Conservation (phyloP, 164 flowering plant species). For the Macadamia integrifolia region DNA sequence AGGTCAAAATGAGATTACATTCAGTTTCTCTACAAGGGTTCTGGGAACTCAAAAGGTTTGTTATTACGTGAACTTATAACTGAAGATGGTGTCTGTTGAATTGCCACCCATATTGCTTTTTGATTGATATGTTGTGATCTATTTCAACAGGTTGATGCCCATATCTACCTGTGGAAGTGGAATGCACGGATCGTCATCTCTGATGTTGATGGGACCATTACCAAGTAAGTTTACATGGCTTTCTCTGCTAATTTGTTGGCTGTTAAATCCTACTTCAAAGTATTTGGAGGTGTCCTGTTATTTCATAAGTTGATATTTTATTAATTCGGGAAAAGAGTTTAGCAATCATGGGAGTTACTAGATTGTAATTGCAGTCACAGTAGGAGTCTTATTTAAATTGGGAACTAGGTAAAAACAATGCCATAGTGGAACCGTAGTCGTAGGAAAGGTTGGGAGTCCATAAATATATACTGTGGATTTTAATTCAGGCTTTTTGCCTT, state of each 20-base stretch:
- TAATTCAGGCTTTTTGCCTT: no score
- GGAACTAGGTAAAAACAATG: no score
- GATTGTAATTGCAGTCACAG: no score
- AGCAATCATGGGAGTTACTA: no score
- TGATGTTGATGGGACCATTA: slow-evolving; percentile 98
- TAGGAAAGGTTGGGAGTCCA: no score
- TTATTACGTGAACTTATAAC: slow-evolving; percentile 1
- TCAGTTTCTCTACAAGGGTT: slow-evolving; percentile 80
- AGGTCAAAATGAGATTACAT: slow-evolving; percentile 83
- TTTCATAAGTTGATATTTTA: no score
- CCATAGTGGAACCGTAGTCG: no score
- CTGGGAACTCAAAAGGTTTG: slow-evolving; percentile 81
- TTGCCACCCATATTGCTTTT: slow-evolving; percentile 5
- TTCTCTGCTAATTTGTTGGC: not conserved
- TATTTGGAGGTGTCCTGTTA: no score
- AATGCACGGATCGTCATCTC: slow-evolving; percentile 88
- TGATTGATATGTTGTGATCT: not conserved
- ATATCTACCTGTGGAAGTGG: slow-evolving; percentile 97
- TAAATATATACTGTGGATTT: no score
- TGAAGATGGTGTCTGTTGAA: slow-evolving; percentile 3
- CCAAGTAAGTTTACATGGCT: slow-evolving; percentile 45
- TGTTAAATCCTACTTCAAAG: no score
- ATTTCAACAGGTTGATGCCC: slow-evolving; percentile 81
- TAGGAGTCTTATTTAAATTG: no score
- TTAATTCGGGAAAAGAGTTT: no score